Base-by-base conservation (phyloP, 2,329 filamentous ascomycete genomes). In the Sordariomycetes sp. region DNA sequence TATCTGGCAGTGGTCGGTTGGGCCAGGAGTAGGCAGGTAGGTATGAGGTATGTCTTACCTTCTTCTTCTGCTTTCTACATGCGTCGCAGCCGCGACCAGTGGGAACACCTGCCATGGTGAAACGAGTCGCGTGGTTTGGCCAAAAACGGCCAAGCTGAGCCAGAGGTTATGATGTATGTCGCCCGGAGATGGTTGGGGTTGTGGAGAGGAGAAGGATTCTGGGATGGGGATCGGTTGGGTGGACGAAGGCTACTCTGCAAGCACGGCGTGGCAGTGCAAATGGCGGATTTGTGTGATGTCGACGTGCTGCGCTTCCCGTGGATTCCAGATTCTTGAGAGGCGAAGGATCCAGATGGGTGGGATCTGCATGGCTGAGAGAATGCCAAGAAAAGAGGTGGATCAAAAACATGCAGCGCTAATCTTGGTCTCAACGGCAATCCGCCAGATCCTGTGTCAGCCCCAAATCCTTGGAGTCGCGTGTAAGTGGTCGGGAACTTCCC, bases 61-160 rank as follows among this genome's bases (percentile, higher is more conserved):
- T 79, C 65, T 79, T 79, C 70, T 78, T 79, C 60, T 76, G 73
- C 60, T 71, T 75, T 36, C 75, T 72, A 61, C 76, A 79, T 15
- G 69, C 74, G 58, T 79, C 74, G 60, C 76, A 79, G 36, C 74
- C 76, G 58, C 72, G 71, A 55, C 74, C 72, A 10, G 74, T 73
- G 24, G 77, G 77, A 20, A 79, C 77, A 25, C 77, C 76, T 0
- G 76, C 75, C 77, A 79, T 79, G 60, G 62, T 48, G 35, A 45
- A 10, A 22, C 1, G 8, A 52, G 50, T 28, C 54, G 54, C 54
- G 3, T 22, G 20, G 36, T 55, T 48, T 55, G n/a, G 13, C 54
- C 35, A 17, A 12, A 48, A 55, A 24, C 22, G 25, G 54, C 12
- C 15, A 32, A 25, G 13, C 10, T 12, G n/a, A 50, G 45, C 2